Evolutionary conservation across 2,329 filamentous ascomycete species (phyloP), one percentile per base, ranked within the genome.

Genomic region (Sphaerulina populicola): DNA sequence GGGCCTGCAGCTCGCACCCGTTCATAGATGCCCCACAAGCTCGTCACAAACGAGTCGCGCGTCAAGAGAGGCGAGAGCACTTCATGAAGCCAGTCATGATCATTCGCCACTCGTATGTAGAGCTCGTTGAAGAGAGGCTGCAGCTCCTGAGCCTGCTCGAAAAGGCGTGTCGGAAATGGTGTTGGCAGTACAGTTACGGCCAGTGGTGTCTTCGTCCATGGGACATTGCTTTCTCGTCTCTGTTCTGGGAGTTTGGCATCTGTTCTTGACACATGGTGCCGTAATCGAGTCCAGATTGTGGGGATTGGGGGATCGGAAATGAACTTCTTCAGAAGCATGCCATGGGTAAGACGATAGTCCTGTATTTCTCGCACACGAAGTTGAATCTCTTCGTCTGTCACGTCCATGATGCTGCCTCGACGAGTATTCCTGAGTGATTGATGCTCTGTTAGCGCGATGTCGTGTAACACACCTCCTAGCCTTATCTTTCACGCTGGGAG

Each of bases 121-220:
- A 72, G 62, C 76, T 80, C 61, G 72, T 77, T 60, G 76, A 75
- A 72, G 76, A 80, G 65, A 71, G 77, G 68, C 79, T 84, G 66
- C 70, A 85, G 58, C 70, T 76, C 52, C 77, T 71, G 21, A 75
- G 77, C 69, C 77, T 66, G 55, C 11, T 68, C 44, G 48, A 71
- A 72, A 2, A 54, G 56, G 2, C 47, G 38, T 18, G 57, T 57
- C 3, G 68, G 69, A 46, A 71, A 71, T 1, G 58, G 52, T 0
- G 68, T 67, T 0, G 70, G 70, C 21, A 67, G 64, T 11, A 71
- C 51, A 38, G 61, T 63, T 18, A 68, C 65, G 5, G 65, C 66
- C 9, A 72, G 56, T 2, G 68, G 64, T 21, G 63, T 60, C 3
- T 65, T 58, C 4, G 57, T 9, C 51, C 49, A 15, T 69, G 59